These are phyloP conservation scores for Aspergillus sp. DNA, from an alignment of 2,329 filamentous ascomycete species.

Conservation along the genomic window DNA sequence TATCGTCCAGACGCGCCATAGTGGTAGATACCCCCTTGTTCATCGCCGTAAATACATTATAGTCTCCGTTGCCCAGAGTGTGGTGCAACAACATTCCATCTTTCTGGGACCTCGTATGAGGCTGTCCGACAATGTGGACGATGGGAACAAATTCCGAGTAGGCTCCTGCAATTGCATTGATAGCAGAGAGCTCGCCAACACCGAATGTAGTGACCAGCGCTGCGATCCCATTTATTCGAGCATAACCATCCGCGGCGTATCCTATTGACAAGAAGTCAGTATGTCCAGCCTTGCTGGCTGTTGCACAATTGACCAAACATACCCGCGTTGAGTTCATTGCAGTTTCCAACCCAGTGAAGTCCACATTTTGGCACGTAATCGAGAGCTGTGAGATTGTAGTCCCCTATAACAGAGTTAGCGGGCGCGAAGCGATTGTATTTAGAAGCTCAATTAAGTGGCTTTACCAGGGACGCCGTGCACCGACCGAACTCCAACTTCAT, in stretches of 20 bases:
- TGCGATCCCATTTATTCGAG: conserved; percentile 68
- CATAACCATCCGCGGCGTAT: conserved; percentile 79
- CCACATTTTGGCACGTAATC: conserved; percentile 58
- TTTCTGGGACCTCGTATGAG: conserved; percentile 49
- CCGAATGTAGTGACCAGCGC: conserved; percentile 75
- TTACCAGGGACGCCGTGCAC: conserved; percentile 55
- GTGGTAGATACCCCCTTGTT: conserved; percentile 69
- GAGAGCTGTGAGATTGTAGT: conserved; percentile 67
- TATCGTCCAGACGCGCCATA: conserved; percentile 68
- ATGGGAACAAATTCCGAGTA: conserved; percentile 73
- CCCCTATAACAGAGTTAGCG: conserved; percentile 35
- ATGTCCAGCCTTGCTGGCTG: neutral
- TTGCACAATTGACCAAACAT: conserved; percentile 12
- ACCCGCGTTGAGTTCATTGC: conserved; percentile 62
- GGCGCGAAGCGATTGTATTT: neutral
- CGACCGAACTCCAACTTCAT: conserved; percentile 50
- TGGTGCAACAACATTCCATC: conserved; percentile 58
- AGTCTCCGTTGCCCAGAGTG: conserved; percentile 75
- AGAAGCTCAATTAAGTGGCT: conserved; percentile 33
- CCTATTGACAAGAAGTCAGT: conserved; percentile 37
- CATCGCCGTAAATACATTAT: conserved; percentile 80
- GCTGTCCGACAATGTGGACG: conserved; percentile 60
- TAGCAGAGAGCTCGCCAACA: conserved; percentile 65
- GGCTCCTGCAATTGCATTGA: conserved; percentile 73
- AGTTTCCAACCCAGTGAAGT: conserved; percentile 61